Conservation (phyloP, 108 stramenopile genomes). For the Fragilariopsis cylindrus region DNA sequence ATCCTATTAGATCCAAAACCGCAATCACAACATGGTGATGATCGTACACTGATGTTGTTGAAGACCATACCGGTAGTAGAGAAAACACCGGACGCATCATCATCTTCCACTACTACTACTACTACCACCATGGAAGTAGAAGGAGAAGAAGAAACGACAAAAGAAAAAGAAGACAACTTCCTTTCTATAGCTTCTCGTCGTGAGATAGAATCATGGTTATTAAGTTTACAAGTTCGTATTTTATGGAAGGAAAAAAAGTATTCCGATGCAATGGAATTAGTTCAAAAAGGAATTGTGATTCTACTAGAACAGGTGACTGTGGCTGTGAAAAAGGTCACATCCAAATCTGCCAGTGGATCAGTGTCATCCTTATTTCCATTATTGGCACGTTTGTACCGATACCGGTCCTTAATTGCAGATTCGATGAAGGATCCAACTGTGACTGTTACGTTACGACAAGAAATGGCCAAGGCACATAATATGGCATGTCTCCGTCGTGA, state of each 20-base stretch:
- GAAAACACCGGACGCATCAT: neutral
- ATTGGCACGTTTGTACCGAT: constrained; percentile 76
- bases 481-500: constrained; percentile 79
- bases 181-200: constrained; percentile 43
- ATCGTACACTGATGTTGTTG: neutral
- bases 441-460: constrained; percentile 43
- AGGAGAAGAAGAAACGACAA: constrained; percentile 5
- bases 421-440: constrained; percentile 37
- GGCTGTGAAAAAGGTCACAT: constrained; percentile 35
- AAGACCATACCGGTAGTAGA: neutral
- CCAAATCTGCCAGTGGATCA: constrained; percentile 22
- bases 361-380: constrained; percentile 72
- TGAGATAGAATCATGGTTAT: constrained; percentile 75
- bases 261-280: constrained; percentile 46
- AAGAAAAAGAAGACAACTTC: constrained; percentile 31
- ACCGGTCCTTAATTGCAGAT: constrained; percentile 66
- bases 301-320: constrained; percentile 52
- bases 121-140: constrained; percentile 35
- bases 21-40: constrained; percentile 38
- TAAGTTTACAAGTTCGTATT: constrained; percentile 65
- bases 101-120: neutral
- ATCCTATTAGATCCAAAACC: constrained; percentile 57
- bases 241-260: constrained; percentile 56
- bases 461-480: constrained; percentile 70
- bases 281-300: constrained; percentile 51